Evolutionary conservation across 345 rosid species (phyloP).

Genomic region (Eucalyptus sp.): DNA sequence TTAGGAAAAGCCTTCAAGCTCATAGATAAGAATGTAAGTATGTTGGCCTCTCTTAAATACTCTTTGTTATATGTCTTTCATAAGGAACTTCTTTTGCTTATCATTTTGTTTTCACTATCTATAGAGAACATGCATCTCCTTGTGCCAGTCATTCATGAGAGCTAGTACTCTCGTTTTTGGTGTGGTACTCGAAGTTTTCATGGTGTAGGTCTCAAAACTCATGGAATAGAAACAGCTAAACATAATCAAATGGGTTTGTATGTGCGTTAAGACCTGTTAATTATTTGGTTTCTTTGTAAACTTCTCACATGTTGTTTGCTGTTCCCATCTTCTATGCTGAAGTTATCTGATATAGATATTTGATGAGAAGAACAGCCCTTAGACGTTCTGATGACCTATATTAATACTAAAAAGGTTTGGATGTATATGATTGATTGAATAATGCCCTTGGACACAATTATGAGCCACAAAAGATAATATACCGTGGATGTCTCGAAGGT

Average conservation of each 20-base stretch:
- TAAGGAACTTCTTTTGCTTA: background rate
- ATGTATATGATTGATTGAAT: background rate
- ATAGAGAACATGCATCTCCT: background rate
- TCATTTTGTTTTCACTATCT: background rate
- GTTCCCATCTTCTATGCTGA: background rate
- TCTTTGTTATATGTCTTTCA: background rate
- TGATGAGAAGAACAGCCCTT: background rate
- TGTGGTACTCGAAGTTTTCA: background rate
- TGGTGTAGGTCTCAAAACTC: background rate
- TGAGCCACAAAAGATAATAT: background rate
- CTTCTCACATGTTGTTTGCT: background rate
- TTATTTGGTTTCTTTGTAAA: background rate
- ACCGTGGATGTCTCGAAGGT: background rate
- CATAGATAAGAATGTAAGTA: constrained; percentile 67
- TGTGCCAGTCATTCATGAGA: background rate
- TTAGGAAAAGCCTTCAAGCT: constrained; percentile 76
- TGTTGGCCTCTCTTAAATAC: background rate
- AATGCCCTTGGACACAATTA: background rate
- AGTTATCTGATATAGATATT: background rate
- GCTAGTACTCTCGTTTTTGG: background rate
- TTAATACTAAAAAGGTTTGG: background rate
- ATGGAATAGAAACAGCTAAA: background rate
- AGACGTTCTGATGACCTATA: background rate
- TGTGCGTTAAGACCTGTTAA: background rate
- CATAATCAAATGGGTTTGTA: background rate